These are phyloP conservation scores for Termitomyces sp. DNA, from an alignment of 768 basidiomycete species.

Conservation along the genomic window DNA sequence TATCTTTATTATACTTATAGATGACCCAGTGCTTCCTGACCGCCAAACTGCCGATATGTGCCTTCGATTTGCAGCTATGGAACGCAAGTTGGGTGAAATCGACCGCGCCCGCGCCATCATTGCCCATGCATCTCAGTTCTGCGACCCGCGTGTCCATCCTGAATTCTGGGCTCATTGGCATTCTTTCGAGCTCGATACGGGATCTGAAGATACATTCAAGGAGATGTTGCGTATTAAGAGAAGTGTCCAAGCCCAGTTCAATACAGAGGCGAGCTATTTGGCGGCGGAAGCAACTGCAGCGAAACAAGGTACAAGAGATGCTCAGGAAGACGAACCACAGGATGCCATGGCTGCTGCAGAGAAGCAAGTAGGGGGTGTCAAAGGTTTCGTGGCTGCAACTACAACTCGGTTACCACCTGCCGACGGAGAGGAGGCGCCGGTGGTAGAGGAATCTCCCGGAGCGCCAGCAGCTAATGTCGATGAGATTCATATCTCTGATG, in stretches of 20 bases:
- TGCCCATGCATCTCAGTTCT: conserved; percentile 98
- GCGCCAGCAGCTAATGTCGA: conserved; percentile 53
- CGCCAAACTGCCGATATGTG: conserved; percentile 97
- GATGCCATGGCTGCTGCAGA: conserved; percentile 92
- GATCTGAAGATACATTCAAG: conserved; percentile 97
- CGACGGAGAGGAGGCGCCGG: conserved; percentile 30
- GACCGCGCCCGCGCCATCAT: conserved; percentile 96
- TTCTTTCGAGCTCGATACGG: conserved; percentile 95
- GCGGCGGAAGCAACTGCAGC: conserved; percentile 85
- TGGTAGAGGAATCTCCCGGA: conserved; percentile 23
- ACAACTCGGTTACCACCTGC: conserved; percentile 37
- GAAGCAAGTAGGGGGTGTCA: conserved; percentile 48
- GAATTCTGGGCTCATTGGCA: conserved; percentile 99
- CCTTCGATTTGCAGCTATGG: conserved; percentile 89
- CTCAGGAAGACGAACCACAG: conserved; percentile 37
- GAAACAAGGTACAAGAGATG: conserved; percentile 47
- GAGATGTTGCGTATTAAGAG: conserved; percentile 95
- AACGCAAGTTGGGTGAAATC: conserved; percentile 98
- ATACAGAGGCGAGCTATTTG: conserved; percentile 91
- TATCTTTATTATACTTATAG: background rate
- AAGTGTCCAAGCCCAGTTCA: conserved; percentile 97
- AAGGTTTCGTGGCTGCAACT: conserved; percentile 77
- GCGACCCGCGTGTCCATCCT: conserved; percentile 88
- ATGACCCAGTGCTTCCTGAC: conserved; percentile 66
- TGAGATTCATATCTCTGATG: conserved; percentile 86